A percentile compares a stretch with the other conserved stretches of the same genome.
These are phyloP conservation scores for Lentinula guzmanii DNA, from an alignment of 768 basidiomycete genomes.

Conservation along the genomic window DNA sequence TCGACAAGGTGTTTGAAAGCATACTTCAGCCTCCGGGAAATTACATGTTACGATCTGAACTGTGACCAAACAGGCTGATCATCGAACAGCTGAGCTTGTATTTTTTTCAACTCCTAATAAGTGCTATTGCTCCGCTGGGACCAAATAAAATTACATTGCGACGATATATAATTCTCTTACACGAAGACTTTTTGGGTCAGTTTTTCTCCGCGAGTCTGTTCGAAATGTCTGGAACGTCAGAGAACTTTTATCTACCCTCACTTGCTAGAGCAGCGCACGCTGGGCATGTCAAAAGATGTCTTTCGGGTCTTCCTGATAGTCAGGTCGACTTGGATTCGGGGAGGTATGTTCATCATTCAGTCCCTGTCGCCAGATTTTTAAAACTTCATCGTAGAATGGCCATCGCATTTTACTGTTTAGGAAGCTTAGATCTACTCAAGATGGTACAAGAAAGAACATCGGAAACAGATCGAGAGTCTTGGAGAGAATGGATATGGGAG, in stretches of 20 bases:
- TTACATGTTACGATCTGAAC: background rate
- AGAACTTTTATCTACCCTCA: background rate
- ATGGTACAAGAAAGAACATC: conserved; percentile 39
- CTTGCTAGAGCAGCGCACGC: conserved; percentile 30
- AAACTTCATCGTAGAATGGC: conserved; percentile 51
- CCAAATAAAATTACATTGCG: background rate
- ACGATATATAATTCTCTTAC: background rate
- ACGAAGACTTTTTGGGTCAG: background rate
- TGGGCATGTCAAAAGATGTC: conserved; percentile 43
- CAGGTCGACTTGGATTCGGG: conserved; percentile 51
- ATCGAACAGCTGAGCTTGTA: background rate
- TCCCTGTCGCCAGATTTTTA: background rate
- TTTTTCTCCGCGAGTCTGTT: background rate
- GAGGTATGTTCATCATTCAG: conserved; percentile 27
- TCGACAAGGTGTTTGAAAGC: background rate
- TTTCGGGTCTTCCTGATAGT: conserved; percentile 45
- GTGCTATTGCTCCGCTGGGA: background rate
- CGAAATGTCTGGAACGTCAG: conserved; percentile 5
- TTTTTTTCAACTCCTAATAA: background rate
- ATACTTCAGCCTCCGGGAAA: background rate
- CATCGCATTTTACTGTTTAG: conserved; percentile 84
- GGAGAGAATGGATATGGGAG: conserved; percentile 86
- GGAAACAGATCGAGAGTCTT: conserved; percentile 49
- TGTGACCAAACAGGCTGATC: background rate
- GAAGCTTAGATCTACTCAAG: conserved; percentile 73